Evolutionary conservation across 2,329 filamentous ascomycete genomes (phyloP).

Genomic region (Phialocephala subalpina): DNA sequence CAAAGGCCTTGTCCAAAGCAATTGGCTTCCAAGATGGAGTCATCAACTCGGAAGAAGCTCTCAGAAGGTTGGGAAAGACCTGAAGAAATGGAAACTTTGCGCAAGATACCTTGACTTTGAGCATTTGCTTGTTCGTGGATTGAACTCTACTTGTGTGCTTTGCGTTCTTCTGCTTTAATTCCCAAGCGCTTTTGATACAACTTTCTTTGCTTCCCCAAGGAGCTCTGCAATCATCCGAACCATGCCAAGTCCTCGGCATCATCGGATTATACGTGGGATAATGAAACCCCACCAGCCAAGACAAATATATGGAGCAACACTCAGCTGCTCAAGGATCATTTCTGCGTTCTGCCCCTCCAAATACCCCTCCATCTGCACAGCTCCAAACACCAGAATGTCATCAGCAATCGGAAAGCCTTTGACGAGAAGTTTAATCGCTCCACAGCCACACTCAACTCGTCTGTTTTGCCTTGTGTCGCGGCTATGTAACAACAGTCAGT

Average conservation of each 20-base stretch:
- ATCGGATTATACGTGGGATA: conserved; percentile 10
- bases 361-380: neutral
- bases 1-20: conserved; percentile 65
- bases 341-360: neutral
- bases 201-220: neutral
- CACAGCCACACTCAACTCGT: too few species aligned
- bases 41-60: conserved; percentile 59
- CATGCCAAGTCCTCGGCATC: neutral
- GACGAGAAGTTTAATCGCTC: too few species aligned
- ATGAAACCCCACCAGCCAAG: conserved; percentile 12
- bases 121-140: neutral
- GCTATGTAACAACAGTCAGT: neutral
- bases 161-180: neutral
- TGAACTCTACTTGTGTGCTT: neutral
- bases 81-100: neutral
- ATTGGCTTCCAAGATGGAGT: conserved; percentile 61
- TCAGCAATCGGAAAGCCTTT: too few species aligned
- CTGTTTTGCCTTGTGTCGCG: too few species aligned
- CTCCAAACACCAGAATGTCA: neutral
- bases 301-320: neutral
- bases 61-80: conserved; percentile 45
- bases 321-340: conserved; percentile 23
- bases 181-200: neutral
- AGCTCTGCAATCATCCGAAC: neutral
- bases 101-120: neutral